Conservation (phyloP, 2,329 filamentous ascomycete species). For the Diaporthe australafricana region DNA sequence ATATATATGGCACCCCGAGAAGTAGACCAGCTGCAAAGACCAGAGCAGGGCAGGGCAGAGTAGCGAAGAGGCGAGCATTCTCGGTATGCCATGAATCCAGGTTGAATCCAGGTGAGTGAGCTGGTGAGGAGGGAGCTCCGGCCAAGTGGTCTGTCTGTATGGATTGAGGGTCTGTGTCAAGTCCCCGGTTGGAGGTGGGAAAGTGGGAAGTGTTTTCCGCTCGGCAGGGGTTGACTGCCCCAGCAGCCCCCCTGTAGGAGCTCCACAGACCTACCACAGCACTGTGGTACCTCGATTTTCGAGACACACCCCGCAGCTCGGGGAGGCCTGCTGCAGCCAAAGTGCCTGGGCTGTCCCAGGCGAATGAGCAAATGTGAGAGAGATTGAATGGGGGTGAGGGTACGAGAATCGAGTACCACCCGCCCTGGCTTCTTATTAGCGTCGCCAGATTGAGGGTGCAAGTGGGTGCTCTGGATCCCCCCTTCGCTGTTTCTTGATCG, state of each 20-base stretch:
- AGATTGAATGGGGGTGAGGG: constrained; percentile 19
- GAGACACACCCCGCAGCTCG: constrained; percentile 28
- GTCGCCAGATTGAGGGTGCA: constrained; percentile 28
- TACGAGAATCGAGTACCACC: constrained; percentile 14
- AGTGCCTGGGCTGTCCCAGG: neutral
- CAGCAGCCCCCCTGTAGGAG: constrained; percentile 15
- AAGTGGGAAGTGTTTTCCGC: constrained; percentile 24
- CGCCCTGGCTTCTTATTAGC: constrained; percentile 33
- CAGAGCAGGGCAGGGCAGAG: neutral
- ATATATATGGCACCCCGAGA: neutral
- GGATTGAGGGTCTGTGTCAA: neutral
- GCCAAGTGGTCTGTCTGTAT: neutral
- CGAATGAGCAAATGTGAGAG: constrained; percentile 1
- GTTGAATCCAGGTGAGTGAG: neutral
- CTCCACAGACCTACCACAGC: neutral
- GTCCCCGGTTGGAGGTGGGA: constrained; percentile 14
- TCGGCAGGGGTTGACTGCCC: constrained; percentile 6
- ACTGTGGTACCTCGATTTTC: constrained; percentile 20
- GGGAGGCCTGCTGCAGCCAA: constrained; percentile 2
- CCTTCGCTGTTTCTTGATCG: constrained; percentile 18
- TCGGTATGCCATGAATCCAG: constrained; percentile 1
- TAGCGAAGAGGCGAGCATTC: neutral
- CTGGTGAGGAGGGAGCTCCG: neutral
- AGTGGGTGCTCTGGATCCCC: constrained; percentile 25
- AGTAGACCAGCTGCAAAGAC: too few species aligned